Conservation (phyloP, 148 eudicot species). For the Camellia lanceoleosa region DNA sequence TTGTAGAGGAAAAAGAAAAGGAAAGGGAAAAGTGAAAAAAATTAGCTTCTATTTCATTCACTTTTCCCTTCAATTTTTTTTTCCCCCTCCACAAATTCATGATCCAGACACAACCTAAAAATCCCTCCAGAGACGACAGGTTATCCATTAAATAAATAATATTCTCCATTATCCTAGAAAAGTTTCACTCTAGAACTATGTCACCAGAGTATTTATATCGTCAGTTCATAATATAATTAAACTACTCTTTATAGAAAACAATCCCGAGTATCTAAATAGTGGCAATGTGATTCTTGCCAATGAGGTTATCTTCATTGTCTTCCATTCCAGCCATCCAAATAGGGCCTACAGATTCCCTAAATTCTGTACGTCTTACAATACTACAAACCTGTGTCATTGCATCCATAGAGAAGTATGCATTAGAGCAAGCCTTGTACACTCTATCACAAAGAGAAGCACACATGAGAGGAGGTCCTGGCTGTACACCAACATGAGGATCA, state of each 20-base stretch:
- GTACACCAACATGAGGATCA: conserved; percentile 81
- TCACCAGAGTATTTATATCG: background rate
- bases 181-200: background rate
- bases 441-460: conserved; percentile 84
- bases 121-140: background rate
- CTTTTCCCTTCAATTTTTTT: too few relatives aligned
- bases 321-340: conserved; percentile 8
- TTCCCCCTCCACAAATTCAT: too few relatives aligned
- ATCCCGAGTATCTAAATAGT: background rate
- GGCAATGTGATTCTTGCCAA: background rate
- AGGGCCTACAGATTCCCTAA: background rate
- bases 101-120: background rate
- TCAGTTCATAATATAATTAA: background rate
- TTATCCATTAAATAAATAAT: background rate
- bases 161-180: background rate
- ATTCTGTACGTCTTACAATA: background rate
- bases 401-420: conserved; percentile 82
- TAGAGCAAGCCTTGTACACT: conserved; percentile 70
- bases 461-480: conserved; percentile 75
- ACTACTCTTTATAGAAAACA: background rate
- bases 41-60: too few relatives aligned
- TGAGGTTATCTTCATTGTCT: background rate
- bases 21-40: too few relatives aligned
- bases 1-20: too few relatives aligned
- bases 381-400: conserved; percentile 68